Evolutionary conservation across 2,329 filamentous ascomycete species (phyloP).

Genomic region (Thyridium curvatum): DNA sequence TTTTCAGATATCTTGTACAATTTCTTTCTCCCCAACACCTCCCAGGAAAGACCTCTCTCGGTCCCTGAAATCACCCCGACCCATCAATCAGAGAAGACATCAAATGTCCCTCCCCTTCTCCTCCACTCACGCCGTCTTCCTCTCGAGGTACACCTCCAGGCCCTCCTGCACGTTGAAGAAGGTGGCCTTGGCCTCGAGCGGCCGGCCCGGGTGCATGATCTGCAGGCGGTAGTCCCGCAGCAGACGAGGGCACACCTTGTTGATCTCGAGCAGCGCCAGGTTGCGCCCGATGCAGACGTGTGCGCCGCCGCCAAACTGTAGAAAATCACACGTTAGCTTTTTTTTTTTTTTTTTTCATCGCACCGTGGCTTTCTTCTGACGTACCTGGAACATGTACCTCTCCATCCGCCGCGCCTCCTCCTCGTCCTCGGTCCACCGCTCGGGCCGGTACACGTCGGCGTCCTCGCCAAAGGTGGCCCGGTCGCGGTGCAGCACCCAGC

Average conservation of each 20-base stretch:
- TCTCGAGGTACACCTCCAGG: conserved; percentile 42
- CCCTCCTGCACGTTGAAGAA: conserved; percentile 56
- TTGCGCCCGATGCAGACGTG: conserved; percentile 51
- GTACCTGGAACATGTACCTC: conserved; percentile 49
- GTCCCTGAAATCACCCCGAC: no score
- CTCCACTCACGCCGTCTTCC: conserved; percentile 11
- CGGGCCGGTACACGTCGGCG: conserved; percentile 44
- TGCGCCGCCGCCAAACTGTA: conserved; percentile 45
- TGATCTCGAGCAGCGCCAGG: conserved; percentile 49
- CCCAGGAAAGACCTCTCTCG: no score
- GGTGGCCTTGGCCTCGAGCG: conserved; percentile 46
- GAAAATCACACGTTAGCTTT: conserved; percentile 2
- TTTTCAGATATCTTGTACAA: no score
- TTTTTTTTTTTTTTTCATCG: not conserved
- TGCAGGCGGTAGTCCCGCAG: conserved; percentile 48
- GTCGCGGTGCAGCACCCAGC: conserved; percentile 46
- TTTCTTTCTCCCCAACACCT: no score
- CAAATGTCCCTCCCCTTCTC: not conserved
- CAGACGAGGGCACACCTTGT: conserved; percentile 51
- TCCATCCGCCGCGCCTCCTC: conserved; percentile 41
- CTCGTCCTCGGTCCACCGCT: conserved; percentile 46
- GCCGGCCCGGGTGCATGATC: conserved; percentile 40
- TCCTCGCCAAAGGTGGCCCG: conserved; percentile 42
- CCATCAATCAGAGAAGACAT: not conserved
- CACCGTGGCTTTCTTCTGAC: no score